Percentiles rank a stretch among this genome's conserved stretches.
phyloP scores from a whole-genome alignment of 441 rosid species.

The Arabidopsis hybrid region DNA sequence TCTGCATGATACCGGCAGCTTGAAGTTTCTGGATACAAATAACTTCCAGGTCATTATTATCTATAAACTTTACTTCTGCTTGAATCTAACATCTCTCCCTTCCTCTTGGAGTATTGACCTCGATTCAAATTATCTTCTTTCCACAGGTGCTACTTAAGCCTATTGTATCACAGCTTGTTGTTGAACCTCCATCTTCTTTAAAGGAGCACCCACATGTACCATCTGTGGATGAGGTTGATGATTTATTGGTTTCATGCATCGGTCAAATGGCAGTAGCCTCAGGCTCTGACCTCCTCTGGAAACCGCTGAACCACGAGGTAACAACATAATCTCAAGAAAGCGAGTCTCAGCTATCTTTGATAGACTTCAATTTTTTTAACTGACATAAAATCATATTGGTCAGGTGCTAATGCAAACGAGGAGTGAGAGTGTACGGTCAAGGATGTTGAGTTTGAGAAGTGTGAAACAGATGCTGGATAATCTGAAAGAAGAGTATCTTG shows the following conservation, averaged over 20 bases:
- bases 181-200: constrained; percentile 69
- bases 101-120: constrained; percentile 2
- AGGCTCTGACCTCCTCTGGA: constrained; percentile 94
- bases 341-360: neutral
- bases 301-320: constrained; percentile 96
- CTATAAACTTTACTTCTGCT: neutral
- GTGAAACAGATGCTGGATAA: constrained; percentile 76
- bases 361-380: neutral
- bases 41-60: constrained; percentile 76
- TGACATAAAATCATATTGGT: constrained; percentile 10
- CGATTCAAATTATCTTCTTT: constrained; percentile 6
- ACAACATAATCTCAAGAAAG: constrained; percentile 23
- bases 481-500: constrained; percentile 91
- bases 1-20: constrained; percentile 75
- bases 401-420: constrained; percentile 96
- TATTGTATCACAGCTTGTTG: constrained; percentile 75
- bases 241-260: constrained; percentile 70
- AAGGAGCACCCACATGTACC: constrained; percentile 66
- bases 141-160: constrained; percentile 91
- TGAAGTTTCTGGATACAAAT: constrained; percentile 83
- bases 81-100: constrained; percentile 5
- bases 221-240: constrained; percentile 79
- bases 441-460: constrained; percentile 79
- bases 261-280: constrained; percentile 98
- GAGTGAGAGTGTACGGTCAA: constrained; percentile 77